Evolutionary conservation across 148 eudicot genomes (phyloP).

Genomic region (Beta vulgaris): DNA sequence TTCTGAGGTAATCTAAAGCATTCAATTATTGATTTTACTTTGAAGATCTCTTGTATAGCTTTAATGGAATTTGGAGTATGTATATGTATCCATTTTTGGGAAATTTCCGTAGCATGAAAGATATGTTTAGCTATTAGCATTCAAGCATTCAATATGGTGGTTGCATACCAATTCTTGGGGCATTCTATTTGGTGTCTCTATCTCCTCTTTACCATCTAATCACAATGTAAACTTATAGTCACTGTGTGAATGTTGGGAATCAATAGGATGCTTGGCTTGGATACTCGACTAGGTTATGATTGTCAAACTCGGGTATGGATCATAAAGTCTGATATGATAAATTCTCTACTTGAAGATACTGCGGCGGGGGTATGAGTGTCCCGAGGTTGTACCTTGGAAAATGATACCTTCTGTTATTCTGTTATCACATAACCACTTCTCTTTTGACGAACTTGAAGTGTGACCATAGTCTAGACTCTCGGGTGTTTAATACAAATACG

Average conservation of each 20-base stretch:
- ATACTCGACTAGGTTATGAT: not conserved
- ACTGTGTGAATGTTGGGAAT: not conserved
- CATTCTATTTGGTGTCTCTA: not conserved
- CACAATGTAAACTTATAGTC: not conserved
- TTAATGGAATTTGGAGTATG: not conserved
- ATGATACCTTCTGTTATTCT: too few relatives aligned
- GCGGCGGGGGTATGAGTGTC: too few relatives aligned
- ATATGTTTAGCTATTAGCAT: too few relatives aligned
- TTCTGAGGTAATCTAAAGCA: conserved; percentile 56
- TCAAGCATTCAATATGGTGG: not conserved
- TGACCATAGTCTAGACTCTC: too few relatives aligned
- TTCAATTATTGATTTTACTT: not conserved
- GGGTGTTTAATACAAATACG: too few relatives aligned
- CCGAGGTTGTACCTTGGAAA: too few relatives aligned
- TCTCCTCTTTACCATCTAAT: too few relatives aligned
- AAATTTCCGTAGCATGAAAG: too few relatives aligned
- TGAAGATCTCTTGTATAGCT: not conserved
- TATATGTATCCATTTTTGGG: too few relatives aligned
- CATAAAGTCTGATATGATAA: not conserved
- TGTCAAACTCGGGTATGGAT: not conserved
- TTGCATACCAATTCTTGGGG: not conserved
- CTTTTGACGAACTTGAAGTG: too few relatives aligned
- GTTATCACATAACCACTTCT: too few relatives aligned
- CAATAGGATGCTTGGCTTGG: not conserved
- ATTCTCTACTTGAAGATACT: not conserved